Evolutionary conservation across 2,329 filamentous ascomycete genomes (phyloP), one percentile per base, ranked within the genome.

Genomic region (Biscogniauxia mediterranea): DNA sequence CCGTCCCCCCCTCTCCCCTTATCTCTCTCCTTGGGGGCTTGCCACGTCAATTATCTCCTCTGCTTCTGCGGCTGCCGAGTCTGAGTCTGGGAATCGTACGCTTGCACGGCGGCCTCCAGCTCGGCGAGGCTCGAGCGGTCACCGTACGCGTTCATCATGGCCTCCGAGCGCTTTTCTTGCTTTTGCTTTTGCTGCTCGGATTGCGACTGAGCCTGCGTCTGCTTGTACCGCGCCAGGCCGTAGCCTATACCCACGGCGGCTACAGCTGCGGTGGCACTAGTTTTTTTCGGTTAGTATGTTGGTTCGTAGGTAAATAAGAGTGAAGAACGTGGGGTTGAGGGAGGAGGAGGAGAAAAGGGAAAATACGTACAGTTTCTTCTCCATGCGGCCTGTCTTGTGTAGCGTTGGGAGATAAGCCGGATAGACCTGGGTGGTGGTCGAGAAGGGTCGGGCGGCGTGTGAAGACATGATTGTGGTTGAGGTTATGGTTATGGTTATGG

Each of bases 71-170:
- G n/a, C n/a, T n/a, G n/a, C n/a, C n/a, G n/a, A n/a, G n/a, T n/a
- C n/a, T 32, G 28, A 11, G 59, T 67, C n/a, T 68, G 66, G 9
- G 68, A 55, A 66, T 80, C 80, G 67, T 84, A 84, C 25, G 76
- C 76, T 56, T 76, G 71, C 57, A 83, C 75, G 1, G 81, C 81
- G 53, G 75, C 78, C 68, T 84, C 79, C 32, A 84, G 73, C 64
- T 78, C 78, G 25, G 79, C 77, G 3, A 84, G 73, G 63, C 77
- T 83, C 26, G 78, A 78, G 15, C 81, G 76, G 62, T 81, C 80
- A 54, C 81, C 80, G 61, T 83, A 84, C 60, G 81, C 77, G 42
- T 83, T 77, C 71, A 82, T 74, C 59, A 79, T 73, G 20, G 77
- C 75, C 61, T 81, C 76, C 54, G 72, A 73, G 49, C 72, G 64